Evolutionary conservation across 306 rosid genomes (phyloP).

Genomic region (Dalbergia cochinchinensis): DNA sequence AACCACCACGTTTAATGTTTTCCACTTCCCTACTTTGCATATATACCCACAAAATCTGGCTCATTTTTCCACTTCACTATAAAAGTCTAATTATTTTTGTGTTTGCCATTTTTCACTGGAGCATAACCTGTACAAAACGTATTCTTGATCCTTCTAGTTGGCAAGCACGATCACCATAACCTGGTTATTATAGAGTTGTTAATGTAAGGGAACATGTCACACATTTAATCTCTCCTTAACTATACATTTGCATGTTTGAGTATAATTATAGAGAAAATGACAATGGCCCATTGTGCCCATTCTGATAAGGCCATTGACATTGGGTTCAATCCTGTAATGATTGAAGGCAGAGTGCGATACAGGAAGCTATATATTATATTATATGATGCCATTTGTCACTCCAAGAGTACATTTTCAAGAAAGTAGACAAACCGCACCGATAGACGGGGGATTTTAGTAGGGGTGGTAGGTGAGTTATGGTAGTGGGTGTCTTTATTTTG

Average conservation of each 20-base stretch:
- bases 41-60: background rate
- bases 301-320: background rate
- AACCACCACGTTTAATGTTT: background rate
- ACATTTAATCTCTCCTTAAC: slow-evolving; percentile 7
- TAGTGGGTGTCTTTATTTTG: slow-evolving; percentile 25
- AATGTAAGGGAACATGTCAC: slow-evolving; percentile 4
- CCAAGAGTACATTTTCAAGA: slow-evolving; percentile 40
- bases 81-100: background rate
- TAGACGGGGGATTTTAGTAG: slow-evolving; percentile 10
- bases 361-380: slow-evolving; percentile 19
- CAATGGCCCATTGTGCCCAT: slow-evolving; percentile 1
- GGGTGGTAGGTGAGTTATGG: background rate
- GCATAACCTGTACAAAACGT: background rate
- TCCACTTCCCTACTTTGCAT: slow-evolving; percentile 3
- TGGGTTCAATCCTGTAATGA: slow-evolving; percentile 41
- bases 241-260: background rate
- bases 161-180: background rate
- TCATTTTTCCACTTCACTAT: no score
- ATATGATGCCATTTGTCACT: slow-evolving; percentile 52
- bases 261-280: slow-evolving; percentile 1
- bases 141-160: background rate
- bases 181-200: background rate
- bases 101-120: slow-evolving; percentile 8
- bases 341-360: slow-evolving; percentile 49
- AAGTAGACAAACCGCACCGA: slow-evolving; percentile 48